Evolutionary conservation across 345 rosid genomes (phyloP).

Genomic region (Dipteronia dyeriana): DNA sequence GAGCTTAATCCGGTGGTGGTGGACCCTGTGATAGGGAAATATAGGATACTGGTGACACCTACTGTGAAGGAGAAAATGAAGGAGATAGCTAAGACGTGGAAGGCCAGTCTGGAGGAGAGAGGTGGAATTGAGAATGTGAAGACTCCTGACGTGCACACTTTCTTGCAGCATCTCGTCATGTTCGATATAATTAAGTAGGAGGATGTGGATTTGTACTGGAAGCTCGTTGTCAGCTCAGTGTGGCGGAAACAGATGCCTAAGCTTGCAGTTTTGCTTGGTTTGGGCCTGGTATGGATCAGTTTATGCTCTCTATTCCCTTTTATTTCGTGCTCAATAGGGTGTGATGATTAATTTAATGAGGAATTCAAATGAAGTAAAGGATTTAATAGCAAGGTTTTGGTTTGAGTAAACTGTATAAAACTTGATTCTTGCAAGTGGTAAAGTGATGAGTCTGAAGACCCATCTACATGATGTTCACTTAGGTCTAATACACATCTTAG

Average conservation of each 20-base stretch:
- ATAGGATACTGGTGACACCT: conserved; percentile 77
- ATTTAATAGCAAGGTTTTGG: neutral
- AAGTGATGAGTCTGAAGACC: too few relatives aligned
- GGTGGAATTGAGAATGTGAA: conserved; percentile 92
- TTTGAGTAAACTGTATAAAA: neutral
- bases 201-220: conserved; percentile 77
- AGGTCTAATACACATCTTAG: too few relatives aligned
- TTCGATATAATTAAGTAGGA: conserved; percentile 83
- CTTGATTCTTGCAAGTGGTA: too few relatives aligned
- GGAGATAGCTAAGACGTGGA: conserved; percentile 92
- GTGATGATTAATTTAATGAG: too few relatives aligned
- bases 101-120: conserved; percentile 82
- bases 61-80: too few relatives aligned
- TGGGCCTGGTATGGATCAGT: conserved; percentile 76
- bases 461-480: too few relatives aligned
- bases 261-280: conserved; percentile 90
- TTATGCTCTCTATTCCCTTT: neutral
- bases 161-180: conserved; percentile 91
- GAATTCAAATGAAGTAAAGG: neutral
- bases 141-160: conserved; percentile 97
- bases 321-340: too few relatives aligned
- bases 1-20: conserved; percentile 86
- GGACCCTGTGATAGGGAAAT: conserved; percentile 87
- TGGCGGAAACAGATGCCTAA: conserved; percentile 99
- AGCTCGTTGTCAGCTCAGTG: conserved; percentile 91